Evolutionary conservation across 2,329 filamentous ascomycete genomes (phyloP), one percentile per base, ranked within the genome.

Genomic region (Alternaria infectoria): DNA sequence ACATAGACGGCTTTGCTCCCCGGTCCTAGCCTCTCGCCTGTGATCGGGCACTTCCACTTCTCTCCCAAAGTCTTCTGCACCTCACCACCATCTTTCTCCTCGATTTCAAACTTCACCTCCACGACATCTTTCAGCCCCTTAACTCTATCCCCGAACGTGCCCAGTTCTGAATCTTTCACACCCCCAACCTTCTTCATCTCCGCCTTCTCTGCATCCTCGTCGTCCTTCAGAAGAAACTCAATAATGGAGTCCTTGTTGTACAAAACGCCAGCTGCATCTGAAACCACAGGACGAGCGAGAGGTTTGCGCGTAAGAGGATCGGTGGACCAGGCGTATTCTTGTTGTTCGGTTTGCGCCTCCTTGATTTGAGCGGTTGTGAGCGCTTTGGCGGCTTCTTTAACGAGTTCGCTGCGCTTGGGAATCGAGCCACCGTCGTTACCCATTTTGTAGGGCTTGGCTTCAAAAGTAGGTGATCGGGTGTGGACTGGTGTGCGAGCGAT

Each of bases 341-440:
- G 90, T 45, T 92, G 91, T 80, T 97, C 95, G 76, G 91, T 89
- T 69, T 91, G 91, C 9, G 91, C 91, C 68, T 96, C 93, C 83
- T 98, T 98, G 61, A 97, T 83, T 83, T 98, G 91, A 50, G 92
- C 90, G 26, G 93, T 87, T 32, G 92, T 96, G 21, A 91, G 92
- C 55, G 89, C 87, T 73, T 93, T 91, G 45, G 94, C 93, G 26
- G 94, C 93, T 80, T 95, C 91, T 82, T 97, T 97, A 79, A 99
- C 96, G 49, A 99, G 92, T 81, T 99, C 96, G 76, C 93, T 91
- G 30, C 96, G 92, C 67, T 91, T 98, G 6, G 96, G 96, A 71
- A 99, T 99, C 71, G 93, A 89, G 78, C 96, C 96, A 72, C 96
- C 96, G 80, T 99, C 96, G 83, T 99, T 99, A 79, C 96, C 96